Evolutionary conservation across 768 basidiomycete genomes (phyloP), one percentile per base, ranked within the genome.

Genomic region (Podaxis sp.): DNA sequence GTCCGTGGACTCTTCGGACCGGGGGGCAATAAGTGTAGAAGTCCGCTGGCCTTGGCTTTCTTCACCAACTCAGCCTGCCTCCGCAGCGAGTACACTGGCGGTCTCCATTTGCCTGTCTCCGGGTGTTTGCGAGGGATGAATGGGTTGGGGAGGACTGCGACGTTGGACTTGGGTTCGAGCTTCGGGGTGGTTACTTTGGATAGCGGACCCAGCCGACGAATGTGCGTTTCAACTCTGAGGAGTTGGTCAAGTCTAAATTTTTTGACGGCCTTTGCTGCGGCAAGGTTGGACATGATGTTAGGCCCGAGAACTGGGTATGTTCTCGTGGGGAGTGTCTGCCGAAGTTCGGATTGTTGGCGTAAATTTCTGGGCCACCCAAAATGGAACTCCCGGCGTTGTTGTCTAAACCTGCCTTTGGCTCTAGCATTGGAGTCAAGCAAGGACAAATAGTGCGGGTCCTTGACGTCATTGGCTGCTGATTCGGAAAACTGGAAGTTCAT

Each of bases 31-130:
- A 90, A 72, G 41, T 86, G 79, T 49, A 88, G 70, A 43, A 78
- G 77, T 37, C 80, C 81, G 22, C 77, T 75, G 24, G 74, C 74
- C 63, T 83, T 83, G 3, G 93, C 93, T 55, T 80, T 80, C 76
- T 91, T 93, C 53, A 93, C 77, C 38, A 94, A 79, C 46, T 90
- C 89, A 11, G 89, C 90, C 72, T 94, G 92, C 37, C 85, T 84
- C 19, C 93, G 84, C 25, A 89, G 74, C 4, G 91, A 93, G 67
- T 89, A 88, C 64, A 82, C 83, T 11, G 92, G 80, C 0, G 86
- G 84, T 27, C 79, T 80, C 90, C 90, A 93, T 71, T 83, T 78
- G 22, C 84, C 85, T 0, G 85, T 84, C 53, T 80, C 76, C 0
- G 83, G 75, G 65, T 89, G 89, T 58, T 79, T 80, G 51, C 76